phyloP scores from a whole-genome alignment of 345 rosid genomes.

The Rhodamnia argentea region DNA sequence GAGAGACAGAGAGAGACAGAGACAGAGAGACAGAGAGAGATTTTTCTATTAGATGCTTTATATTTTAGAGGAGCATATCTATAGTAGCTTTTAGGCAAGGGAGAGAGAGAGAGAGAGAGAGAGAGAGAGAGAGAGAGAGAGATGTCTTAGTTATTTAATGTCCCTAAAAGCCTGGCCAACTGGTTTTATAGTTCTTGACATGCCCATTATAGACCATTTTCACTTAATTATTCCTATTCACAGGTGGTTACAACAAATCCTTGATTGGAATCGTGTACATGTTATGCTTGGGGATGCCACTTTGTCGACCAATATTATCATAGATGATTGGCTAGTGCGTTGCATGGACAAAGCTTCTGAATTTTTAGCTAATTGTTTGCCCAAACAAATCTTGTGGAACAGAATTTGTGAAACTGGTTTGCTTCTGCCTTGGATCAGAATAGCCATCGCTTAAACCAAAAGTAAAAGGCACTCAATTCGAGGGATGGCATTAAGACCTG shows the following conservation, averaged over 20 bases:
- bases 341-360: background rate
- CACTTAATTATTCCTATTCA: background rate
- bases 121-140: background rate
- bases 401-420: background rate
- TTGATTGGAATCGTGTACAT: background rate
- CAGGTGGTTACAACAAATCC: background rate
- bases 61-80: background rate
- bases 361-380: background rate
- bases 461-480: background rate
- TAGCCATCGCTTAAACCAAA: background rate
- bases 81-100: background rate
- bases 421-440: background rate
- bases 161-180: background rate
- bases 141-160: background rate
- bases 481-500: background rate
- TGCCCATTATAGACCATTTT: background rate
- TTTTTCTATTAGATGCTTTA: background rate
- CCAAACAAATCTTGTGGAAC: background rate
- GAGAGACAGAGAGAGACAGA: background rate
- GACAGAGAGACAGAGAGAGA: no score
- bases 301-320: background rate
- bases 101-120: background rate
- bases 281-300: background rate
- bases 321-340: background rate
- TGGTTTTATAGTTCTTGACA: no score